A percentile compares a stretch with the other conserved stretches of the same genome.
phyloP scores from a whole-genome alignment of 2,329 filamentous ascomycete genomes.

The Chaetomiaceae sp. region DNA sequence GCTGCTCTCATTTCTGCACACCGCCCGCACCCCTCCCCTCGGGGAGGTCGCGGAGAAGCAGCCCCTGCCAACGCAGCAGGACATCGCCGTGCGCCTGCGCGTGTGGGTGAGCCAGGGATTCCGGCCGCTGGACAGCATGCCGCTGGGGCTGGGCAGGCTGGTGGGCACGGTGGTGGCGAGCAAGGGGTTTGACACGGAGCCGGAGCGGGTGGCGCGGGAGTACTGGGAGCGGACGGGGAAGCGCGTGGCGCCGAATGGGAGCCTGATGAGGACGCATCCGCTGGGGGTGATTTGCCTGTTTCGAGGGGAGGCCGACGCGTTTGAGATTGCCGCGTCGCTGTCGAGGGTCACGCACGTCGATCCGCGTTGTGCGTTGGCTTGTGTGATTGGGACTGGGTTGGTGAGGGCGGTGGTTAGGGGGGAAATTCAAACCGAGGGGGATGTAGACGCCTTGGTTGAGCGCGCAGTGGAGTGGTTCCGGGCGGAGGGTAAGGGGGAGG shows the following conservation, averaged over 20 bases:
- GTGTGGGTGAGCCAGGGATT: constrained; percentile 47
- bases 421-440: constrained; percentile 37
- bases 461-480: constrained; percentile 37
- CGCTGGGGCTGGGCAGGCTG: constrained; percentile 45
- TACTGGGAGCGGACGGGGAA: constrained; percentile 40
- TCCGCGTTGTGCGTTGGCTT: constrained; percentile 47
- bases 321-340: constrained; percentile 39
- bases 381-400: constrained; percentile 44
- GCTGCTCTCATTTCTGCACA: constrained; percentile 45
- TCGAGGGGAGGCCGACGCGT: constrained; percentile 40
- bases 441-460: constrained; percentile 41
- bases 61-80: constrained; percentile 28
- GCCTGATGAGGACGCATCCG: constrained; percentile 50
- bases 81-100: constrained; percentile 43
- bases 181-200: constrained; percentile 38
- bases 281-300: constrained; percentile 45
- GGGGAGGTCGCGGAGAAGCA: too few species aligned
- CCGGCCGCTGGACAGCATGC: constrained; percentile 42
- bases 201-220: constrained; percentile 36
- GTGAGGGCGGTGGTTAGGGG: constrained; percentile 44
- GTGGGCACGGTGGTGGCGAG: constrained; percentile 42
- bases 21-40: too few species aligned
- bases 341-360: constrained; percentile 48
- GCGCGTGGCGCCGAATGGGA: constrained; percentile 47
- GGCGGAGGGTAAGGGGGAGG: constrained; percentile 22